Evolutionary conservation across 2,329 filamentous ascomycete genomes (phyloP), one percentile per base, ranked within the genome.

Genomic region (Sphaerulina vaccinii): DNA sequence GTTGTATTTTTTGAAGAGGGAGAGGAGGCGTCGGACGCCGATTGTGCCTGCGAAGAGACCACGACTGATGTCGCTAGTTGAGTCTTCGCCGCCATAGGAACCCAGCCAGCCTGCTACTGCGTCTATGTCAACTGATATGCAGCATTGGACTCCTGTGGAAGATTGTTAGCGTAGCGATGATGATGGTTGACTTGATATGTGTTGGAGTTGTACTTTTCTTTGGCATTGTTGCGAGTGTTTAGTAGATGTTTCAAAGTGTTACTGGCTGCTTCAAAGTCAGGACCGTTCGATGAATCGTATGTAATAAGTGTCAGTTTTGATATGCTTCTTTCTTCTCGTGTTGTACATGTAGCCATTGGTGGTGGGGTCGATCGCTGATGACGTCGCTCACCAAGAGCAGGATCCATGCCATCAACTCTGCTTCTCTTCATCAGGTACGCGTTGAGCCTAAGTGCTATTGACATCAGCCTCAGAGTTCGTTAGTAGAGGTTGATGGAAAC

Each of bases 101-200:
- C 86, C 86, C 0, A 90, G 74, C 87, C 86, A 90, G 7, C 86
- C 85, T 1, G 85, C 81, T 1, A 89, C 84, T n/a, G 85, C 86
- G 58, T 90, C 86, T 21, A 90, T 84, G 55, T 90, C 86, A 19
- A 89, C 83, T 2, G 62, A 66, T 49, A 68, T 68, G 54, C 66
- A 68, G 54, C 61, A 64, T 58, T 65, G 65, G 9, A 65, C 62
- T 46, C 59, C 64, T 67, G 38, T 15, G 16, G 32, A 10, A 29
- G 3, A 18, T 37, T 36, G 49, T 58, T 23, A 56, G 37, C 47
- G 29, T n/a, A 3, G 10, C 19, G 10, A 37, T 9, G n/a, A 37
- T 15, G 11, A 29, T 42, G 9, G 19, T 32, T 9, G n/a, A 29
- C 10, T 41, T 10, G 21, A 16, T 21, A 9, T 23, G 21, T 24